Base-by-base conservation (phyloP, 2,329 filamentous ascomycete species). In the Ceratocystis smalleyi region DNA sequence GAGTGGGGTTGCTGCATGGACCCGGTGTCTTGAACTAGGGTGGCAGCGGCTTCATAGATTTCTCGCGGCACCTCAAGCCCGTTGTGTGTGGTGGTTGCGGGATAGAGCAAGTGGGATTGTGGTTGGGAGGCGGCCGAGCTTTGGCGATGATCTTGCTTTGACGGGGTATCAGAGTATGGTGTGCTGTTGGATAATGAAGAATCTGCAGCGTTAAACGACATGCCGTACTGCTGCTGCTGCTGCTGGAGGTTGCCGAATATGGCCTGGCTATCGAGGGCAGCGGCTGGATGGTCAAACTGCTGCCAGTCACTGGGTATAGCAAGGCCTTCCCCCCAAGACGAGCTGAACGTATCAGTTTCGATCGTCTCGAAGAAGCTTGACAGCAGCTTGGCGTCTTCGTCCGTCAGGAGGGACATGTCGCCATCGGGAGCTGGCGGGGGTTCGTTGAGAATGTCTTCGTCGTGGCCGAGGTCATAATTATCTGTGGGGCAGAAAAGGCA, bases 331-430 rank as follows among this genome's bases (percentile, higher is more conserved):
- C 78, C 78, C 67, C 79, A 81, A 5, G 78, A 78, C 43, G 76
- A 73, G 66, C 75, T 76, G 69, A 78, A 81, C 43, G 79, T 75
- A 67, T 81, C 76, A 5, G 79, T 76, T 61, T 75, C 77, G 65
- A 85, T 76, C 64, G 77, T 76, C 64, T 80, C 77, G 70, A 85
- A 82, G 70, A 85, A 85, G 67, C 72, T 76, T 66, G 80, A 78
- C 19, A 89, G 75, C 66, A 81, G 75, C 69, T 79, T 82, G 62
- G 76, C 80, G 70, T 85, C 83, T 66, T 77, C 81, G 69, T 85
- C 82, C 68, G 83, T 81, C 67, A 89, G 78, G 49, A 89, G 77
- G 19, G 85, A 82, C 45, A 79, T 80, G n/a, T 85, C 85, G 2
- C 80, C 81, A 8, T 84, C 81, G 59, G 83, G 82, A 61, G 83